Conservation (phyloP, 1,284 basidiomycete genomes). For the Malassezia slooffiae region DNA sequence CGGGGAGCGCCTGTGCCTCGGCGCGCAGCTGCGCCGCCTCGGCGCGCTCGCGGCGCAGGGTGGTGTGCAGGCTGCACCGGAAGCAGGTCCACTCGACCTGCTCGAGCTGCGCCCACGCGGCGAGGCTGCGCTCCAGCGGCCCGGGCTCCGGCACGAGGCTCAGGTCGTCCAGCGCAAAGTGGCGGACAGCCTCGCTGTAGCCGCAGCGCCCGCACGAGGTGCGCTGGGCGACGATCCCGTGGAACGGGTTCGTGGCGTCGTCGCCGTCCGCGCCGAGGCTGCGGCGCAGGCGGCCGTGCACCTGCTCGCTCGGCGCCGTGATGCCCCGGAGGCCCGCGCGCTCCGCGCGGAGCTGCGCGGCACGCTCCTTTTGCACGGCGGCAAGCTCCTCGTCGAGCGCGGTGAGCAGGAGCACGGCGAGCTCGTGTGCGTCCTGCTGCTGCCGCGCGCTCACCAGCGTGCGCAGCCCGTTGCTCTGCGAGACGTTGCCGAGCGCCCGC, state of each 20-base stretch:
- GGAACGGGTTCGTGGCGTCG: constrained; percentile 21
- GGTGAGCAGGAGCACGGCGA: constrained; percentile 36
- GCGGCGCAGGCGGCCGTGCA: constrained; percentile 2
- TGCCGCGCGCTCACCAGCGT: constrained; percentile 38
- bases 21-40: background rate
- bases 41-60: constrained; percentile 10
- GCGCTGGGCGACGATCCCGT: constrained; percentile 22
- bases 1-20: background rate
- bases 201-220: constrained; percentile 40
- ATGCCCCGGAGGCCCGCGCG: constrained; percentile 23
- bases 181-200: constrained; percentile 41
- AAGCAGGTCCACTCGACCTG: constrained; percentile 42
- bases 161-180: constrained; percentile 31
- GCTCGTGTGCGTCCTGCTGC: constrained; percentile 45
- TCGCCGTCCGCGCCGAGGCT: constrained; percentile 7
- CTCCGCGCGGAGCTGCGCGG: constrained; percentile 2
- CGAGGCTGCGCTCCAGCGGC: constrained; percentile 34
- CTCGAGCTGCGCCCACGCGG: constrained; percentile 33
- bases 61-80: constrained; percentile 33
- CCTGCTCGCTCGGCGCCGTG: constrained; percentile 17
- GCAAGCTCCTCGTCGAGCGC: constrained; percentile 34
- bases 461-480: constrained; percentile 24
- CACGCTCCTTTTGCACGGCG: constrained; percentile 17
- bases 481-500: constrained; percentile 22
- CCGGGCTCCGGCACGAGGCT: constrained; percentile 28